These are phyloP conservation scores for Senna tora DNA, from an alignment of 306 rosid genomes.

Conservation along the genomic window DNA sequence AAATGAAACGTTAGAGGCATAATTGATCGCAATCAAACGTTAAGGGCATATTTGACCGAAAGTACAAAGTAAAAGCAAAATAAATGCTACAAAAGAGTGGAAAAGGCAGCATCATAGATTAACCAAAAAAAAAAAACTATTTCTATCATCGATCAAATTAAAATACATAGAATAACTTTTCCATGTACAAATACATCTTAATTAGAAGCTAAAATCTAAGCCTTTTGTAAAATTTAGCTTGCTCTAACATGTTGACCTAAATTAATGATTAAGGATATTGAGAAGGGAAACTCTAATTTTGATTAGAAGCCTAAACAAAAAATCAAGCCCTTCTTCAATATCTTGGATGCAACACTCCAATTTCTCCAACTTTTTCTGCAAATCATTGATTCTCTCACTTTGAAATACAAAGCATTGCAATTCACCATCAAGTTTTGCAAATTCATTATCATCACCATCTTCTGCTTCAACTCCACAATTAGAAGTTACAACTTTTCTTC, in stretches of 20 bases:
- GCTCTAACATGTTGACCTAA: conserved; percentile 17
- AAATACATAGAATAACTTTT: not conserved
- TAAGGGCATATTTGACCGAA: too few relatives aligned
- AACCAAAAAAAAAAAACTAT: conserved; percentile 19
- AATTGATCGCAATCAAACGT: too few relatives aligned
- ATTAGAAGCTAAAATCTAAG: conserved; percentile 23
- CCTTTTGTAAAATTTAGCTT: conserved; percentile 32
- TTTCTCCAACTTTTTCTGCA: conserved; percentile 30
- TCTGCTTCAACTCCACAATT: conserved; percentile 17
- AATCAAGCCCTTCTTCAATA: conserved; percentile 42
- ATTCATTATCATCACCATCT: conserved; percentile 26
- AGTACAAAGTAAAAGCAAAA: too few relatives aligned
- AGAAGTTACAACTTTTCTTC: conserved; percentile 18
- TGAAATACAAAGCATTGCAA: conserved; percentile 28
- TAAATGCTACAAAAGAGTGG: not conserved
- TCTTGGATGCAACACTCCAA: conserved; percentile 37
- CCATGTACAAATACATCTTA: conserved; percentile 33
- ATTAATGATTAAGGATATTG: conserved; percentile 40
- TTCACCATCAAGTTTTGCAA: conserved; percentile 38
- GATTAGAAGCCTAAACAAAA: conserved; percentile 39
- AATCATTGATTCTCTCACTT: conserved; percentile 13
- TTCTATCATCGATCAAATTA: conserved; percentile 21
- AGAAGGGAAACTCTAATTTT: conserved; percentile 44
- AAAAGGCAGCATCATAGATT: conserved; percentile 7
- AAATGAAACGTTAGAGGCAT: too few relatives aligned